phyloP scores from a whole-genome alignment of 345 rosid species.

The Salix arbutifolia region DNA sequence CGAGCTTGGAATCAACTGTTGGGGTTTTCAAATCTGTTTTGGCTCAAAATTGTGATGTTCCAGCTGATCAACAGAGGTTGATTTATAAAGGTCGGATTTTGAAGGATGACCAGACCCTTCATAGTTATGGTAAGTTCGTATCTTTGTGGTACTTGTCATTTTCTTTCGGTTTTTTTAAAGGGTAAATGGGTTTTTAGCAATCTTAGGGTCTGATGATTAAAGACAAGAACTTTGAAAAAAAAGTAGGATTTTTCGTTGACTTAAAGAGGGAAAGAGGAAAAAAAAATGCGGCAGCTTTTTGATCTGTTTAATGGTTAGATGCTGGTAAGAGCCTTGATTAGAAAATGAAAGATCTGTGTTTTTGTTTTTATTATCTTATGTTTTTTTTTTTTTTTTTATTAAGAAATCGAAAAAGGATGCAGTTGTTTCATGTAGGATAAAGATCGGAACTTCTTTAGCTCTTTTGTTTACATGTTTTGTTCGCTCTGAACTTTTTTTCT shows the following conservation, averaged over 20 bases:
- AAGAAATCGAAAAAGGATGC: not conserved
- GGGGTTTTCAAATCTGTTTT: constrained; percentile 51
- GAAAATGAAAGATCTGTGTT: not conserved
- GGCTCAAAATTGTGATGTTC: constrained; percentile 64
- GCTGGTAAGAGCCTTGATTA: not conserved
- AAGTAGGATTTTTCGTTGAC: not conserved
- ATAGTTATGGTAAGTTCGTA: constrained; percentile 50
- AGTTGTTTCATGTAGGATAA: not conserved
- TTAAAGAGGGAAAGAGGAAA: not conserved
- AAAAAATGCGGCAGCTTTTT: not conserved
- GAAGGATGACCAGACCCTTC: constrained; percentile 73
- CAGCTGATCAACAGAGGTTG: constrained; percentile 73
- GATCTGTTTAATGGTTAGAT: not conserved
- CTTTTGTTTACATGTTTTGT: no score
- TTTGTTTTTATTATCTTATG: not conserved
- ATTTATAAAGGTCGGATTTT: constrained; percentile 84
- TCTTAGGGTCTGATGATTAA: not conserved
- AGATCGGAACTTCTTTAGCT: no score
- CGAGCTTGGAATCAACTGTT: constrained; percentile 51
- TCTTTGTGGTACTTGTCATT: not conserved
- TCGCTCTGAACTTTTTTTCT: not conserved
- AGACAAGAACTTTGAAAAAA: not conserved
- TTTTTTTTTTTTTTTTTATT: not conserved
- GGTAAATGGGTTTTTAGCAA: not conserved
- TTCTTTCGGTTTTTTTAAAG: not conserved